phyloP scores from a whole-genome alignment of 257 asterid species.

The Petunia secreta region DNA sequence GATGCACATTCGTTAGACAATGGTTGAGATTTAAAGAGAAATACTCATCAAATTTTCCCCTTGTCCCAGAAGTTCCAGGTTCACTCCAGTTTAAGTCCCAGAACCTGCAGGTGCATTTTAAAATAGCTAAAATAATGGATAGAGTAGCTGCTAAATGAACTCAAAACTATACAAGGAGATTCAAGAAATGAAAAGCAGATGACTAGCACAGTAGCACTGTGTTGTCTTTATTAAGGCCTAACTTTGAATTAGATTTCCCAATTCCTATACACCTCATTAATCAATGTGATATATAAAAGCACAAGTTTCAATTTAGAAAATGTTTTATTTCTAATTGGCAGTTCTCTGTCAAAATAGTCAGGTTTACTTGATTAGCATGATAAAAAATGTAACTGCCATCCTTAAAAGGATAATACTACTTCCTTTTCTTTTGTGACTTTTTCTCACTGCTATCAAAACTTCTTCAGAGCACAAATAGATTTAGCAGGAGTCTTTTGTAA shows the following conservation, averaged over 20 bases:
- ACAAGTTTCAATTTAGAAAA: too few species aligned
- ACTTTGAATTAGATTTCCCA: neutral
- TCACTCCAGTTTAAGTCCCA: slow-evolving; percentile 58
- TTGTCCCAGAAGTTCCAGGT: slow-evolving; percentile 47
- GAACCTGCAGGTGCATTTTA: slow-evolving; percentile 34
- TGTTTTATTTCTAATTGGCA: too few species aligned
- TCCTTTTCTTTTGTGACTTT: too few species aligned
- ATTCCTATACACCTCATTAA: neutral
- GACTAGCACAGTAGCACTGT: neutral
- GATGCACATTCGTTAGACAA: neutral
- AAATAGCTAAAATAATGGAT: neutral
- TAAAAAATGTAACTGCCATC: too few species aligned
- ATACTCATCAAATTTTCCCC: slow-evolving; percentile 53
- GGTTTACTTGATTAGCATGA: too few species aligned
- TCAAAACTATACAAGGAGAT: neutral
- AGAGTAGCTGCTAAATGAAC: neutral
- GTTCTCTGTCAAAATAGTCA: too few species aligned
- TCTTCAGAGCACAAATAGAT: too few species aligned
- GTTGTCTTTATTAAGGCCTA: neutral
- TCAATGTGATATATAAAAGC: neutral
- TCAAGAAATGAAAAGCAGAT: too few species aligned
- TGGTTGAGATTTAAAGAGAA: neutral
- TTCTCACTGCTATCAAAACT: too few species aligned
- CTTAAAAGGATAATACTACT: too few species aligned
- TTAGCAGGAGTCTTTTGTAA: neutral